Evolutionary conservation across 2,329 filamentous ascomycete genomes (phyloP).

Genomic region (Ilyonectria destructans): DNA sequence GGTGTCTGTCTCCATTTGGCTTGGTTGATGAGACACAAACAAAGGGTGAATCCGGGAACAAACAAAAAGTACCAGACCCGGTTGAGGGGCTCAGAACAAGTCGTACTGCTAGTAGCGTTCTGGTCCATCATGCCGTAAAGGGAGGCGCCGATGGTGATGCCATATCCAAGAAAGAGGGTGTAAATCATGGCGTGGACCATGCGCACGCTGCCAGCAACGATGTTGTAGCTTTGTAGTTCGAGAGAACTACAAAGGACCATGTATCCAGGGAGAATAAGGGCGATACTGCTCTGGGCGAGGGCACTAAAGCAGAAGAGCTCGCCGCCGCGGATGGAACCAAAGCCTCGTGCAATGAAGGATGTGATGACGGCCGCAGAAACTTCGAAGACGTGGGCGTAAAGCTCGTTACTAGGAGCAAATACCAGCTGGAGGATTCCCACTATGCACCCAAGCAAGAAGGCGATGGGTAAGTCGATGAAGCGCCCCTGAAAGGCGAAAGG

Average conservation of each 20-base stretch:
- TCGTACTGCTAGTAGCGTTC: constrained; percentile 64
- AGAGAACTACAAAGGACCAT: constrained; percentile 66
- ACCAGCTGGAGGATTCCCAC: constrained; percentile 84
- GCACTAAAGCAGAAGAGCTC: constrained; percentile 80
- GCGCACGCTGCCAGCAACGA: constrained; percentile 81
- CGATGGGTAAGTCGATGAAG: constrained; percentile 83
- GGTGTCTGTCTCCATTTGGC: constrained; percentile 86
- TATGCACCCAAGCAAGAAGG: constrained; percentile 82
- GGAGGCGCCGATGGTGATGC: constrained; percentile 79
- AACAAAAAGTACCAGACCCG: constrained; percentile 76
- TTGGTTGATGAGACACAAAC: constrained; percentile 85
- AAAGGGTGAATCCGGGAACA: constrained; percentile 82
- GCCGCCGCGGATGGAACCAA: constrained; percentile 75
- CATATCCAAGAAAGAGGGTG: constrained; percentile 81
- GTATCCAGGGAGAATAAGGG: constrained; percentile 79
- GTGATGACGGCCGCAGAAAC: constrained; percentile 74
- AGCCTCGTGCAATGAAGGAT: constrained; percentile 78
- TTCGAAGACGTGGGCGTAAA: constrained; percentile 73
- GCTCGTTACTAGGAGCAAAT: constrained; percentile 80
- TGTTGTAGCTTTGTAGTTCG: constrained; percentile 79
- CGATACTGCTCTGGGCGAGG: constrained; percentile 81
- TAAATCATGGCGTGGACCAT: constrained; percentile 86
- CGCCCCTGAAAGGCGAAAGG: constrained; percentile 86
- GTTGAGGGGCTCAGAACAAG: constrained; percentile 63
- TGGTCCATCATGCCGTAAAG: constrained; percentile 76